A percentile compares a stretch with the other conserved stretches of the same genome.
Conservation (phyloP, 305 asterid genomes). For the Fraxinus latifolia region DNA sequence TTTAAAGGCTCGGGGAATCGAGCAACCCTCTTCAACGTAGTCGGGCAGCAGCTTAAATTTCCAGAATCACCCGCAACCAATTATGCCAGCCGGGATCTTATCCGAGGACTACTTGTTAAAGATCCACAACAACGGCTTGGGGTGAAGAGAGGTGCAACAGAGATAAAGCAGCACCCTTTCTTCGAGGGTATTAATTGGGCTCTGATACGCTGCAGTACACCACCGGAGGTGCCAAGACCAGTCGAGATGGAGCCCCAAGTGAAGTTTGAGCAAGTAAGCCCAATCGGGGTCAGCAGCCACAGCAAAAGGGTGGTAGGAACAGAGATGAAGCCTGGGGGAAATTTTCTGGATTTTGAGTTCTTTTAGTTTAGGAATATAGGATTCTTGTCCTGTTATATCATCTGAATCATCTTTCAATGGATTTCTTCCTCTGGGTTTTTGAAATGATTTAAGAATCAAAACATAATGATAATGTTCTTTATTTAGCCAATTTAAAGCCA, state of each 20-base stretch:
- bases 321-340: conserved; percentile 74
- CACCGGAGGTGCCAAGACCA: conserved; percentile 92
- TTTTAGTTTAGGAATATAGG: conserved; percentile 49
- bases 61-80: conserved; percentile 89
- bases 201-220: conserved; percentile 86
- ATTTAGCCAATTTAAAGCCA: background rate
- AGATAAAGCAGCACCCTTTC: conserved; percentile 91
- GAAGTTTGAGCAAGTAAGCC: conserved; percentile 53
- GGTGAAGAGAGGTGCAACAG: conserved; percentile 87
- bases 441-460: background rate
- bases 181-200: conserved; percentile 98
- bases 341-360: conserved; percentile 95
- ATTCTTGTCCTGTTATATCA: conserved; percentile 28
- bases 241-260: conserved; percentile 60
- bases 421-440: background rate
- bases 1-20: conserved; percentile 92
- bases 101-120: conserved; percentile 79
- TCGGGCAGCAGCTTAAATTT: conserved; percentile 78
- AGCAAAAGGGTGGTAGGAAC: conserved; percentile 65
- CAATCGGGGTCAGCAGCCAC: conserved; percentile 45
- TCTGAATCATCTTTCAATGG: background rate
- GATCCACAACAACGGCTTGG: conserved; percentile 94
- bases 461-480: background rate
- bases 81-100: conserved; percentile 81
- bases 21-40: conserved; percentile 89